A percentile compares a stretch with the other conserved stretches of the same genome.
Evolutionary conservation across 495 filamentous ascomycete genomes (phyloP).

Genomic region (Chaetomium cochliodes): DNA sequence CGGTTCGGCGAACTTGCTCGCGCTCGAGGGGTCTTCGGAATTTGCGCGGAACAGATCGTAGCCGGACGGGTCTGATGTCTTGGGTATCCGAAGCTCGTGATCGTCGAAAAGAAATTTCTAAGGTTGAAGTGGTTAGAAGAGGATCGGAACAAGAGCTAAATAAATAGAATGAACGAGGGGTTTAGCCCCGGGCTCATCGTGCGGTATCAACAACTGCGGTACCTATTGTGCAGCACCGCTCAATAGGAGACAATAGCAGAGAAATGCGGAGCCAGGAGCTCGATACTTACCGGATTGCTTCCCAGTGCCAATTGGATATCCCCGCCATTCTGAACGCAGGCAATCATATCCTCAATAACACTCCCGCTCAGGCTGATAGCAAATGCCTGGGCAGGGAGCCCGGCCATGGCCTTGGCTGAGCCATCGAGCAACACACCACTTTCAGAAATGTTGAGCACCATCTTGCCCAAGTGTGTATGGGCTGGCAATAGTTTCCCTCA

Average conservation of each 20-base stretch:
- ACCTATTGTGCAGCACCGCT: constrained; percentile 23
- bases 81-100: constrained; percentile 38
- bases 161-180: constrained; percentile 2
- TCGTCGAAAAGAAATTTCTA: constrained; percentile 46
- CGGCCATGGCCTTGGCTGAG: constrained; percentile 36
- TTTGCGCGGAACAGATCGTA: constrained; percentile 48
- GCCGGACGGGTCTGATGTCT: constrained; percentile 36
- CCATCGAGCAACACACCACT: constrained; percentile 47
- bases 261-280: constrained; percentile 22
- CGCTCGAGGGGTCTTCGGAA: constrained; percentile 31
- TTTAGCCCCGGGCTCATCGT: constrained; percentile 17
- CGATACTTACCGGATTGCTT: constrained; percentile 53
- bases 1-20: constrained; percentile 42
- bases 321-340: constrained; percentile 61
- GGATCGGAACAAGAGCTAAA: neutral
- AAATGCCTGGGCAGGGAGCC: constrained; percentile 53
- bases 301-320: constrained; percentile 59
- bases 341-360: constrained; percentile 69
- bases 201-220: neutral
- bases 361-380: constrained; percentile 63
- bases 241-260: constrained; percentile 27
- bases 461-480: constrained; percentile 25
- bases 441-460: constrained; percentile 44
- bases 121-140: constrained; percentile 20
- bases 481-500: constrained; percentile 11